A percentile compares a stretch with the other conserved stretches of the same genome.
These are phyloP conservation scores for Cenchrus americanus DNA, from an alignment of 176 grass and related monocot species.

Conservation along the genomic window DNA sequence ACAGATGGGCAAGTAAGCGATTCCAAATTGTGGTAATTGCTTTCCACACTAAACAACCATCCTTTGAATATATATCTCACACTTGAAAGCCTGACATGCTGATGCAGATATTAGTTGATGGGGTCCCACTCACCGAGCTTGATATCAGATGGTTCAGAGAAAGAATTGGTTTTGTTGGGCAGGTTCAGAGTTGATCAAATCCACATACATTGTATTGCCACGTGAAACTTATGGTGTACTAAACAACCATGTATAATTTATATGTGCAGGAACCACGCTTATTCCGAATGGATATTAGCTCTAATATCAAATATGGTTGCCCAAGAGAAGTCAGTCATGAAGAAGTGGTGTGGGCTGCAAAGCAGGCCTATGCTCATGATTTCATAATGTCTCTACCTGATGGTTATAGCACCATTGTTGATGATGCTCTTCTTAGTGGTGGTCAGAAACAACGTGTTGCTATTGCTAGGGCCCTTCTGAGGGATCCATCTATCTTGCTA, in stretches of 20 bases:
- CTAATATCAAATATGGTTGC: conserved; percentile 91
- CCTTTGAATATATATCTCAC: conserved; percentile 22
- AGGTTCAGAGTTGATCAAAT: conserved; percentile 61
- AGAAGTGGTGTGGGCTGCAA: conserved; percentile 86
- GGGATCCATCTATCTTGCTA: conserved; percentile 85
- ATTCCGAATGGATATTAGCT: conserved; percentile 87
- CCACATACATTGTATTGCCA: not conserved
- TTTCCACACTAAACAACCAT: conserved; percentile 8
- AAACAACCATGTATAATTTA: conserved; percentile 8
- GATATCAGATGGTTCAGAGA: conserved; percentile 94
- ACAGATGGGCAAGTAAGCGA: conserved; percentile 81
- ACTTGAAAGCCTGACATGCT: not conserved
- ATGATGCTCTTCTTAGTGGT: conserved; percentile 92
- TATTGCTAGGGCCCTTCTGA: conserved; percentile 95
- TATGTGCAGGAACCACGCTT: conserved; percentile 84
- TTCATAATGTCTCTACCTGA: conserved; percentile 79
- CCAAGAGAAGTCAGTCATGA: conserved; percentile 78
- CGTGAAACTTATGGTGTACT: conserved; percentile 9
- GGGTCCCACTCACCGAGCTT: conserved; percentile 67
- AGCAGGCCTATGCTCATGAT: conserved; percentile 91
- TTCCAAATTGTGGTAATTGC: not conserved
- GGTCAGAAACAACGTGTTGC: conserved; percentile 96
- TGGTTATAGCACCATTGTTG: conserved; percentile 78
- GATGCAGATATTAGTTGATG: conserved; percentile 83
- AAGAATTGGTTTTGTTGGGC: conserved; percentile 94